Evolutionary conservation across 1,284 basidiomycete genomes (phyloP), one percentile per base, ranked within the genome.

Genomic region (Ustilago lituana): DNA sequence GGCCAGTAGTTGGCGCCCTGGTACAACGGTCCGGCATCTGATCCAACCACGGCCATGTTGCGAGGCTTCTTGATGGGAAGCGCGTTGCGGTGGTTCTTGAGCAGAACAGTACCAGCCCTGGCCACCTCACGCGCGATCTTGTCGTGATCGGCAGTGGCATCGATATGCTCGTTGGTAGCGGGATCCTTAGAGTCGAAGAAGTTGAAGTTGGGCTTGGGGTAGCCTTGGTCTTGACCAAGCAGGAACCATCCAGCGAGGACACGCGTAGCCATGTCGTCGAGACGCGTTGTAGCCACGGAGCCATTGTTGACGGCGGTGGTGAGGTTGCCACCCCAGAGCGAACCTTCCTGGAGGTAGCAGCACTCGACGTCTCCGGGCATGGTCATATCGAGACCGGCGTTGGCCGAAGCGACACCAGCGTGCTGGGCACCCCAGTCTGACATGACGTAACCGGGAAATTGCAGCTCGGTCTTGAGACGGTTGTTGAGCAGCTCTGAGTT

Each of bases 131-230:
- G 86, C 10, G 92, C 89, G 29, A 73, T 67, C 74, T 86, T 84
- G 78, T 84, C 85, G 74, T 93, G 92, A 74, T 91, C 87, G n/a
- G 82, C 86, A 77, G 90, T 88, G 0, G 92, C 91, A 73, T 91
- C 85, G 32, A 90, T 84, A 63, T 88, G 88, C 49, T 85, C 82
- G 83, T 92, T 85, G 36, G 66, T 69, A 11, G 65, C 55, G 40
- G 49, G 76, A 15, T 69, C 68, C 23, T 27, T 61, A 39, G 58
- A 48, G 52, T 74, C 68, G 47, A 62, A 62, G 17, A 76, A 72
- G 67, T 81, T 59, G 24, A 78, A 78, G 62, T 73, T 77, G 48
- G 68, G 52, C 41, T 64, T 33, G 14, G 67, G 64, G 57, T 57
- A 72, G 35, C 46, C 86, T 36, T 75, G 50, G 53, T 76, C 66